A percentile compares a stretch with the other conserved stretches of the same genome.
phyloP scores from a whole-genome alignment of 1,284 basidiomycete genomes.

The Coniophora puteana region DNA sequence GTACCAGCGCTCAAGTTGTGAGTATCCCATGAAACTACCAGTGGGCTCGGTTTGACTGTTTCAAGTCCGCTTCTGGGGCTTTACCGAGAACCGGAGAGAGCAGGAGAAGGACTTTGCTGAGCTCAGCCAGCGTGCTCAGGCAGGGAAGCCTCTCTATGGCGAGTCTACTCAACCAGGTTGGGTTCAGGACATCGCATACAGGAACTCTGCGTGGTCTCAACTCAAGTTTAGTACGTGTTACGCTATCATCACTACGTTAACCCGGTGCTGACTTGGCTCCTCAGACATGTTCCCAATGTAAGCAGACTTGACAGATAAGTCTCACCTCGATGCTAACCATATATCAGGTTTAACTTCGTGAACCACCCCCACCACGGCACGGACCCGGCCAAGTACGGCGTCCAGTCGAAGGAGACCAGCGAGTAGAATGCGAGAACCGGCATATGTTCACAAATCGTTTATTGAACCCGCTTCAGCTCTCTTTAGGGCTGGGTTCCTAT shows the following conservation, averaged over 20 bases:
- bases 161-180: constrained; percentile 79
- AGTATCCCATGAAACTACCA: constrained; percentile 28
- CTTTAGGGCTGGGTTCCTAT: too few relatives aligned
- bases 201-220: constrained; percentile 92
- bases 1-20: constrained; percentile 87
- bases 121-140: constrained; percentile 63
- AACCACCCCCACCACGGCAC: constrained; percentile 87
- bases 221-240: constrained; percentile 80
- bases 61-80: constrained; percentile 94
- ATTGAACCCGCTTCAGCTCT: too few relatives aligned
- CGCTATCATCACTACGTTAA: constrained; percentile 1
- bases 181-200: constrained; percentile 86
- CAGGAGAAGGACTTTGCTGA: constrained; percentile 75
- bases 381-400: constrained; percentile 78
- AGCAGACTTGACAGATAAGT: constrained; percentile 15
- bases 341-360: constrained; percentile 84
- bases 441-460: too few relatives aligned
- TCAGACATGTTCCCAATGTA: constrained; percentile 72
- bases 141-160: constrained; percentile 84
- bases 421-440: constrained; percentile 16
- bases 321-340: constrained; percentile 5
- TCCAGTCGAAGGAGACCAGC: constrained; percentile 27
- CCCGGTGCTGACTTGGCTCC: constrained; percentile 3
- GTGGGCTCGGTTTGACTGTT: not conserved
- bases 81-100: constrained; percentile 89